A percentile compares a stretch with the other conserved stretches of the same genome.
phyloP scores from a whole-genome alignment of 2,329 filamentous ascomycete genomes.

The Fusarium algeriense region DNA sequence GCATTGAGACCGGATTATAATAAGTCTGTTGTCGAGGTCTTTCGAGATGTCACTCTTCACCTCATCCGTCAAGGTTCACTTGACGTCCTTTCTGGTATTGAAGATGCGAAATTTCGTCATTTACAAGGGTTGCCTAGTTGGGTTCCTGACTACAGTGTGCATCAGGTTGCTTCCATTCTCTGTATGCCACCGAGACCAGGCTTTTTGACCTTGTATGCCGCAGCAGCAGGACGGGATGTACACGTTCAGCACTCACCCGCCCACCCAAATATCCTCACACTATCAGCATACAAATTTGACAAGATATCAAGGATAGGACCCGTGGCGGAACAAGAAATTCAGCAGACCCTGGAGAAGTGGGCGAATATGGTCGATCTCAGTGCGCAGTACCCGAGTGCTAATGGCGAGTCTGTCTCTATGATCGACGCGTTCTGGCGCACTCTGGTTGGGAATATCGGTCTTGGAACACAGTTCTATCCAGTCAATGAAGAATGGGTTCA shows the following conservation, averaged over 20 bases:
- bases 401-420: rapidly evolving
- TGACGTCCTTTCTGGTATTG: neutral
- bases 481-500: neutral
- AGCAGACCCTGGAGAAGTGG: neutral
- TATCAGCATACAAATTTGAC: neutral
- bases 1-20: neutral
- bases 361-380: neutral
- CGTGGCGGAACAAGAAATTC: neutral
- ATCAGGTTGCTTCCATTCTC: neutral
- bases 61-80: neutral
- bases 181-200: neutral
- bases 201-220: neutral
- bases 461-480: neutral
- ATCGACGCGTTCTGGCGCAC: neutral
- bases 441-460: rapidly evolving
- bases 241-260: neutral
- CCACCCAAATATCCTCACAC: rapidly evolving
- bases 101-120: neutral
- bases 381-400: rapidly evolving
- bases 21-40: neutral
- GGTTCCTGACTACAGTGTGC: neutral
- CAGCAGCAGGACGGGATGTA: neutral
- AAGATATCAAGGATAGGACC: neutral
- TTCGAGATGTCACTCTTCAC: neutral
- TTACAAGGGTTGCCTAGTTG: neutral